Conservation (phyloP, 768 basidiomycete genomes). For the Tulasnella sp. region DNA sequence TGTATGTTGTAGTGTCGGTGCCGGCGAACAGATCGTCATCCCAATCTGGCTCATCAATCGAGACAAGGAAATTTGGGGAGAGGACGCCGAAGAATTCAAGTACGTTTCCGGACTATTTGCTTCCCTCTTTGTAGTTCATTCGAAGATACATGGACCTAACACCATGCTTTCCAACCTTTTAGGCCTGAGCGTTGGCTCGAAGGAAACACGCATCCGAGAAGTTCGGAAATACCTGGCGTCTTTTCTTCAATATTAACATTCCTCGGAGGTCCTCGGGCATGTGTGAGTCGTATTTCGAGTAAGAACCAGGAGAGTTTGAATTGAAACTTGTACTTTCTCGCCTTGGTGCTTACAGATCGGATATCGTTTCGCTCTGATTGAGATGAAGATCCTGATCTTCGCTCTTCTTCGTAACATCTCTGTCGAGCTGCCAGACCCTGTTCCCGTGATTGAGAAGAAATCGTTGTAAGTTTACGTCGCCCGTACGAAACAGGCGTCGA, state of each 20-base stretch:
- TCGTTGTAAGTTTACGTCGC: not conserved
- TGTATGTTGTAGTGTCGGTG: constrained; percentile 36
- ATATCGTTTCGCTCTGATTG: constrained; percentile 20
- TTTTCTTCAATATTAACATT: constrained; percentile 65
- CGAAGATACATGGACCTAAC: not conserved
- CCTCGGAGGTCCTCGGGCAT: constrained; percentile 66
- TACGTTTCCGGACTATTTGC: constrained; percentile 36
- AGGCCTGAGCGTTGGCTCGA: constrained; percentile 69
- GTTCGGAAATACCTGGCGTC: constrained; percentile 57
- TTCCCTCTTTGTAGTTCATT: not conserved
- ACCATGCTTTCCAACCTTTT: not conserved
- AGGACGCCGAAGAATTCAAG: constrained; percentile 66
- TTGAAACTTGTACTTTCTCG: not conserved
- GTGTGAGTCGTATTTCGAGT: constrained; percentile 39
- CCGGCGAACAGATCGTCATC: constrained; percentile 49
- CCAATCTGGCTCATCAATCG: constrained; percentile 60
- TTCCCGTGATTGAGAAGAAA: constrained; percentile 45
- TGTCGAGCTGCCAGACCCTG: constrained; percentile 58
- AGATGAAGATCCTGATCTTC: constrained; percentile 53
- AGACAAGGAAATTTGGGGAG: constrained; percentile 60
- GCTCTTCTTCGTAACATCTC: constrained; percentile 56
- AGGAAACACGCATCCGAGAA: constrained; percentile 48
- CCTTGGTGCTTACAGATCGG: constrained; percentile 8
- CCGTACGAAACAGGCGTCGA: not conserved
- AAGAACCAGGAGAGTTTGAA: not conserved